phyloP scores from a whole-genome alignment of 2,329 filamentous ascomycete genomes.

The Penicillium decumbens region DNA sequence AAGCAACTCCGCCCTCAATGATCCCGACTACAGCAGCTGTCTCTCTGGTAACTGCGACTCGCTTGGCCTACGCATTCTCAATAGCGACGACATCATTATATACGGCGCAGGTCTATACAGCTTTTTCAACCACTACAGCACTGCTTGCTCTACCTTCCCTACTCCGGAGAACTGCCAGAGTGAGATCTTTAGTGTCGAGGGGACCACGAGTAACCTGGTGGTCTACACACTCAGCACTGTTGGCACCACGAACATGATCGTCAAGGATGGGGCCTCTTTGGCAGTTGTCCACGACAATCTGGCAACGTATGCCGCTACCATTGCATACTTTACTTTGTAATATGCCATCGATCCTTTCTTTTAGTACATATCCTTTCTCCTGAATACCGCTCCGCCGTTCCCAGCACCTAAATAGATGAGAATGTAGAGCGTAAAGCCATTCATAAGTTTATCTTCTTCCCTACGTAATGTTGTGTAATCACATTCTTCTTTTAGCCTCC shows the following conservation, averaged over 20 bases:
- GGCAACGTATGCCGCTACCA: constrained; percentile 43
- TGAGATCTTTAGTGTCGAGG: constrained; percentile 48
- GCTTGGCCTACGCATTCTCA: constrained; percentile 48
- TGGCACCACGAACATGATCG: constrained; percentile 45
- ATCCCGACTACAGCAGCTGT: constrained; percentile 35
- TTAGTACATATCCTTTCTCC: not conserved
- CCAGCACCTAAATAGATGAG: too few relatives aligned
- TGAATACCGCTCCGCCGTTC: not conserved
- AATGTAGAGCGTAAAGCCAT: too few relatives aligned
- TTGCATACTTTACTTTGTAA: constrained; percentile 39
- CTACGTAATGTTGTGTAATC: too few relatives aligned
- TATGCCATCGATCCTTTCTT: not conserved
- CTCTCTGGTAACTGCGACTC: constrained; percentile 37
- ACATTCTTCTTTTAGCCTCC: too few relatives aligned
- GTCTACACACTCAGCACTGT: constrained; percentile 51
- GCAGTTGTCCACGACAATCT: constrained; percentile 47
- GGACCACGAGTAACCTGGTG: constrained; percentile 24
- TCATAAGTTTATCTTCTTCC: too few relatives aligned
- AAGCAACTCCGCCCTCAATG: constrained; percentile 28
- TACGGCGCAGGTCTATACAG: constrained; percentile 53
- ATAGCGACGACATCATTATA: constrained; percentile 42
- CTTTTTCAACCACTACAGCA: constrained; percentile 53
- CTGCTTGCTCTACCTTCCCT: constrained; percentile 39
- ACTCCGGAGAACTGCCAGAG: constrained; percentile 45
- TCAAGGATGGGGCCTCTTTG: constrained; percentile 41